These are phyloP conservation scores for Fusarium sp. DNA, from an alignment of 2,329 filamentous ascomycete species.

Conservation along the genomic window DNA sequence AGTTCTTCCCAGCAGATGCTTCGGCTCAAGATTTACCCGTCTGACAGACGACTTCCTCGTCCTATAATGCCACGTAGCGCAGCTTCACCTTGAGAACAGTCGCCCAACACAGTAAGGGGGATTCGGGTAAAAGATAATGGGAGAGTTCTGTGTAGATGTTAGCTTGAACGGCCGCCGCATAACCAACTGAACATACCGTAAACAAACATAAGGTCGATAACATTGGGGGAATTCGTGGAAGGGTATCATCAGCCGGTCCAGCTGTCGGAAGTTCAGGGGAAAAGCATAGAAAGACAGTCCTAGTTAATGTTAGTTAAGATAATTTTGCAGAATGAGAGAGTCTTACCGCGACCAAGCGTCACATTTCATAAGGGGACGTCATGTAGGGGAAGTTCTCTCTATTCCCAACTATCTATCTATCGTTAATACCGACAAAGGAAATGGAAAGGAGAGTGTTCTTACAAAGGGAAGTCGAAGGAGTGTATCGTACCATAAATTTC, in stretches of 20 bases:
- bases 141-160: neutral
- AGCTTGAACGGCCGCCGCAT: neutral
- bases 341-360: neutral
- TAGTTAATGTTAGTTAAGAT: neutral
- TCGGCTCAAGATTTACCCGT: too few relatives aligned
- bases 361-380: neutral
- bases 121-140: too few relatives aligned
- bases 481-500: neutral
- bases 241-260: neutral
- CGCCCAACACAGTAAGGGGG: too few relatives aligned
- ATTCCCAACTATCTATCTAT: neutral
- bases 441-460: neutral
- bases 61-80: too few relatives aligned
- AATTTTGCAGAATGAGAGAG: fast-evolving
- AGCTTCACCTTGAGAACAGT: too few relatives aligned
- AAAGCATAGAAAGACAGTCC: neutral
- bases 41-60: too few relatives aligned
- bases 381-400: neutral
- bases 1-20: too few relatives aligned
- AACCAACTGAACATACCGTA: neutral
- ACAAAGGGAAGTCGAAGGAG: neutral
- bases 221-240: fast-evolving
- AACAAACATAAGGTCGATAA: neutral
- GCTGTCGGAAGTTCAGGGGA: neutral
- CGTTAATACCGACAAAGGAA: neutral